Percentiles rank a stretch among this genome's conserved stretches.
phyloP scores from a whole-genome alignment of 352 stramenopile genomes.

The Phytophthora quininea region DNA sequence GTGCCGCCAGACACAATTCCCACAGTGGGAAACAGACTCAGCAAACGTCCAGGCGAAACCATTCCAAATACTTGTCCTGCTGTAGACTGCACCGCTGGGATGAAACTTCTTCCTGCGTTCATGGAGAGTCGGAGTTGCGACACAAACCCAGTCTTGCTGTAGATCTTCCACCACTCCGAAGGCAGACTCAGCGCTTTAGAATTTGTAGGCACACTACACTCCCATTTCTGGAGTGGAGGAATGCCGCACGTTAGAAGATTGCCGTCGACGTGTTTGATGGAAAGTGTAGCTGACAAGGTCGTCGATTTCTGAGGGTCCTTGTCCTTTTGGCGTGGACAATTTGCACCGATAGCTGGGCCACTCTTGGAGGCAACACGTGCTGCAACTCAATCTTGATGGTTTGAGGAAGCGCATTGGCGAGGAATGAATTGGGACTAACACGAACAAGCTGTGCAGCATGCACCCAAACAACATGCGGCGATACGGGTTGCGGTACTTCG shows the following conservation, averaged over 20 bases:
- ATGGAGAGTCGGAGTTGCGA: constrained; percentile 53
- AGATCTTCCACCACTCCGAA: constrained; percentile 44
- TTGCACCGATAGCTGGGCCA: constrained; percentile 21
- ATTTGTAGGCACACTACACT: constrained; percentile 13
- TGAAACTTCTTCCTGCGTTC: constrained; percentile 44
- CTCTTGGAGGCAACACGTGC: constrained; percentile 30
- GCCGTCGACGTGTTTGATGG: constrained; percentile 26
- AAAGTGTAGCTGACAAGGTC: constrained; percentile 26
- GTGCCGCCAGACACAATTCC: constrained; percentile 53
- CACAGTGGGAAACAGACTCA: constrained; percentile 42
- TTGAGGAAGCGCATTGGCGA: constrained; percentile 40
- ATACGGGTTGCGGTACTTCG: not conserved
- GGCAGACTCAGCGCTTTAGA: constrained; percentile 11
- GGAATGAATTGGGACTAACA: constrained; percentile 61
- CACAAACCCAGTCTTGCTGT: constrained; percentile 37
- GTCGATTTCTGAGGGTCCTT: constrained; percentile 9
- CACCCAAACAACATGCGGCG: constrained; percentile 44
- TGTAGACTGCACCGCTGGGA: constrained; percentile 26
- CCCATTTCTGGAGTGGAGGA: constrained; percentile 49
- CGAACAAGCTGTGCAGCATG: constrained; percentile 50
- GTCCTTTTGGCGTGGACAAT: constrained; percentile 15
- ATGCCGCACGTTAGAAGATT: constrained; percentile 44
- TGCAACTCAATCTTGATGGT: constrained; percentile 46
- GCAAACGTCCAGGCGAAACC: constrained; percentile 33
- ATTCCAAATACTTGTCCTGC: constrained; percentile 36